These are phyloP conservation scores for Stereocaulon alpinum DNA, from an alignment of 495 filamentous ascomycete species.

Conservation along the genomic window DNA sequence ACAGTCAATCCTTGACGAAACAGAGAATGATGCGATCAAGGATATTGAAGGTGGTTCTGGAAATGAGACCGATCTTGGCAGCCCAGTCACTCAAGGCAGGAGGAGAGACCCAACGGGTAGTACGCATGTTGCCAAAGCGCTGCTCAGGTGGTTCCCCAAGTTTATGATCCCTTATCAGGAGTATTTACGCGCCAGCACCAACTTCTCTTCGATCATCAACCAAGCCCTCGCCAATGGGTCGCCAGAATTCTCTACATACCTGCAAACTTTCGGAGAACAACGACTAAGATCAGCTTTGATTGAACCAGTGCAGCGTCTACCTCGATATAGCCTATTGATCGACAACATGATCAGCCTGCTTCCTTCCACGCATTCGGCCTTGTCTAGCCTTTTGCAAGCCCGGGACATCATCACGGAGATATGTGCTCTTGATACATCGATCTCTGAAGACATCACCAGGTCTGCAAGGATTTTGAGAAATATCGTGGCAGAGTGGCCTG, in stretches of 20 bases:
- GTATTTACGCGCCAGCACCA: constrained; percentile 76
- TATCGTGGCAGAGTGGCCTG: constrained; percentile 72
- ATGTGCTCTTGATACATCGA: constrained; percentile 69
- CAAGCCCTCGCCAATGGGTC: constrained; percentile 58
- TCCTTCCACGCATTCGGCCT: constrained; percentile 70
- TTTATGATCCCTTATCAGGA: constrained; percentile 83
- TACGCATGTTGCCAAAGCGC: constrained; percentile 59
- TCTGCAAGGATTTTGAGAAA: constrained; percentile 61
- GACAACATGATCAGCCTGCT: constrained; percentile 84
- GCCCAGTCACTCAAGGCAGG: constrained; percentile 37
- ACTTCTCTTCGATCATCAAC: constrained; percentile 71
- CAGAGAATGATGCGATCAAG: constrained; percentile 65
- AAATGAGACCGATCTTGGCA: constrained; percentile 31
- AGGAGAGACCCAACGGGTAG: constrained; percentile 62
- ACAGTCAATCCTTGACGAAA: constrained; percentile 65
- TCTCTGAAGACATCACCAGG: constrained; percentile 53
- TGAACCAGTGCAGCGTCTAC: constrained; percentile 90
- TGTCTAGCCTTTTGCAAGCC: constrained; percentile 69
- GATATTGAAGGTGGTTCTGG: constrained; percentile 41
- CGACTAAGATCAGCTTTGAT: constrained; percentile 83
- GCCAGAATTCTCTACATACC: constrained; percentile 66
- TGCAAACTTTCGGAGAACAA: constrained; percentile 84
- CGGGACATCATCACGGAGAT: constrained; percentile 89
- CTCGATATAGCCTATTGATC: constrained; percentile 89
- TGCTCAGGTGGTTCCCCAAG: constrained; percentile 81